These are phyloP conservation scores for Lactifluus piperatus DNA, from an alignment of 768 basidiomycete genomes.

Conservation along the genomic window DNA sequence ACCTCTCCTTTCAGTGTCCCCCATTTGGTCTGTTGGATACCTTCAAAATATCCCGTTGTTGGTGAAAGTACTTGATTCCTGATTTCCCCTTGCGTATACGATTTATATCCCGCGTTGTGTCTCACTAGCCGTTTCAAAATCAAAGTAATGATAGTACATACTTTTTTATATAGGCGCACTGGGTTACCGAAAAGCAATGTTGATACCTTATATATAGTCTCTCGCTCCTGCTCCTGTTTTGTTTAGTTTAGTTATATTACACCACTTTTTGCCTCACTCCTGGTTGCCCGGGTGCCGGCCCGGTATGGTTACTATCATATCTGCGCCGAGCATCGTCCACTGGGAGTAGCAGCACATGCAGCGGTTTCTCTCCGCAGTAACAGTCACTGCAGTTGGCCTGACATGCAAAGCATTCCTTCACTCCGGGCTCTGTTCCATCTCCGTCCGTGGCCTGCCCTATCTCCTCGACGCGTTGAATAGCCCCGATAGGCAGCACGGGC, in stretches of 20 bases:
- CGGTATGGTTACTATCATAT: no score
- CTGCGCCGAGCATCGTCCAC: no score
- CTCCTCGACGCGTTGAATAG: constrained; percentile 54
- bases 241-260: not conserved
- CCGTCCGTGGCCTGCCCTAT: constrained; percentile 60
- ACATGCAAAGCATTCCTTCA: constrained; percentile 72
- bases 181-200: constrained; percentile 9
- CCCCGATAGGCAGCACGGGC: constrained; percentile 37
- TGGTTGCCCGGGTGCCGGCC: no score
- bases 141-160: not conserved
- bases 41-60: not conserved
- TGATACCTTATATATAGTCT: not conserved
- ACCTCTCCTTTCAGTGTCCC: not conserved
- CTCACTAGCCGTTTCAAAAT: not conserved
- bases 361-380: constrained; percentile 41
- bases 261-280: not conserved
- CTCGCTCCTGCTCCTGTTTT: not conserved
- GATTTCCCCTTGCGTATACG: not conserved
- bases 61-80: not conserved
- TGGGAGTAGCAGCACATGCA: constrained; percentile 8
- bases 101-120: not conserved
- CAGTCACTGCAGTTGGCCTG: constrained; percentile 61
- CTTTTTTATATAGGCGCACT: not conserved
- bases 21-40: not conserved
- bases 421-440: constrained; percentile 54